phyloP scores from a whole-genome alignment of 371 early-diverging fungal genomes.

The Homolaphlyctis polyrhiza region DNA sequence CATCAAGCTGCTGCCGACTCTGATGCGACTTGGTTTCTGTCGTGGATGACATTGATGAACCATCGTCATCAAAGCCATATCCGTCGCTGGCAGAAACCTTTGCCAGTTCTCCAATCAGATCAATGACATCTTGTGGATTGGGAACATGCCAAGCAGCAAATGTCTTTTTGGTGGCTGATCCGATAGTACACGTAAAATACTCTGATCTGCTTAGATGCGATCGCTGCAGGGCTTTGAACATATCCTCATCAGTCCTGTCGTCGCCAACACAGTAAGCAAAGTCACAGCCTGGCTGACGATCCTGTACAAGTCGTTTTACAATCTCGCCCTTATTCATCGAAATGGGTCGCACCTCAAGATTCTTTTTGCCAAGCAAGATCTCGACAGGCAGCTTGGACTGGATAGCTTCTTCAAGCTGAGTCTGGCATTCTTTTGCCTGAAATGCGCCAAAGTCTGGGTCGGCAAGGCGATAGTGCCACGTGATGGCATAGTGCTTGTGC shows the following conservation, averaged over 20 bases:
- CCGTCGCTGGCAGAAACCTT: constrained; percentile 2
- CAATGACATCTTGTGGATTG: constrained; percentile 33
- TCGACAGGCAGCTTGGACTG: constrained; percentile 89
- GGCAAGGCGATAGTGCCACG: constrained; percentile 89
- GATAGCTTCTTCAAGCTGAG: constrained; percentile 81
- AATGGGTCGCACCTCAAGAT: constrained; percentile 71
- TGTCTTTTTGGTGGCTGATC: constrained; percentile 73
- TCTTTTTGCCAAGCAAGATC: constrained; percentile 93
- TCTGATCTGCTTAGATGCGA: constrained; percentile 24
- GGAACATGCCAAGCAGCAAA: constrained; percentile 72
- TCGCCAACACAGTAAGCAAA: constrained; percentile 95
- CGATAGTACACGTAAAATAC: constrained; percentile 65
- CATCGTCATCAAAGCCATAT: no score
- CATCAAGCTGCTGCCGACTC: no score
- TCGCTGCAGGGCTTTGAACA: constrained; percentile 48
- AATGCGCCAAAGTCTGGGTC: constrained; percentile 71
- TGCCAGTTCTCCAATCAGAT: constrained; percentile 30
- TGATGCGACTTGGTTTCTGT: no score
- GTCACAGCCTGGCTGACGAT: constrained; percentile 58
- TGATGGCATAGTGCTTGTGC: constrained; percentile 73
- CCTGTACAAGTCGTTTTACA: constrained; percentile 68
- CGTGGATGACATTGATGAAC: no score
- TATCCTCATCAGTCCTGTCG: constrained; percentile 96
- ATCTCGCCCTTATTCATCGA: constrained; percentile 79
- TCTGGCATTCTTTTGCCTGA: constrained; percentile 90